Conservation (phyloP, 345 rosid genomes). For the Hibiscus trionum region DNA sequence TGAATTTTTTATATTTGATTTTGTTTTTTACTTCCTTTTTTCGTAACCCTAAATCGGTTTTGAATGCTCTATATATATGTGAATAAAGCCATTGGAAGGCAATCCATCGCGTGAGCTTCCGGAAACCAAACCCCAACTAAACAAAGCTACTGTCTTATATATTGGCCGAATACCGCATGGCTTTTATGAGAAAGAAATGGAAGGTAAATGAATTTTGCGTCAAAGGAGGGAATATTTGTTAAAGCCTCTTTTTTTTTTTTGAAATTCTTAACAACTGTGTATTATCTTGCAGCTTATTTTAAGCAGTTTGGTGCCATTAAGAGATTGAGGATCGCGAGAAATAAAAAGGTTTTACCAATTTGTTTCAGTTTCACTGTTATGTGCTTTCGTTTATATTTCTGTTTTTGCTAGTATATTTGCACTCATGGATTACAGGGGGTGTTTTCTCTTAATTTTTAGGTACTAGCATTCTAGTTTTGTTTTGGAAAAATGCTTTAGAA, state of each 20-base stretch:
- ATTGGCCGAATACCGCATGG: constrained; percentile 92
- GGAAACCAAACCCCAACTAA: constrained; percentile 25
- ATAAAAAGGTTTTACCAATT: constrained; percentile 51
- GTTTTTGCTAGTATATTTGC: neutral
- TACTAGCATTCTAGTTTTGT: neutral
- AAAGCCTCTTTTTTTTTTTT: too few species aligned
- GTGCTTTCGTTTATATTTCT: neutral
- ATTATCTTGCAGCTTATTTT: constrained; percentile 48
- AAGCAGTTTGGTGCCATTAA: constrained; percentile 73
- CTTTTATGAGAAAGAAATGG: constrained; percentile 82
- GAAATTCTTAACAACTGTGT: neutral
- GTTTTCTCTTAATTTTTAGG: neutral
- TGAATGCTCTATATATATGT: neutral
- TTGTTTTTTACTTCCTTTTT: neutral
- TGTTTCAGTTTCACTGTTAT: neutral
- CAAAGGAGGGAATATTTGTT: neutral
- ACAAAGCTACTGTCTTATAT: constrained; percentile 54
- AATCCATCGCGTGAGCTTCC: constrained; percentile 55
- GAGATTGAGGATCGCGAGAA: constrained; percentile 75
- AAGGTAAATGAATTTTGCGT: constrained; percentile 32
- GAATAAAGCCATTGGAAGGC: constrained; percentile 67
- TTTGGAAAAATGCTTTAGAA: neutral
- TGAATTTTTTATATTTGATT: neutral
- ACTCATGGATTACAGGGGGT: neutral
- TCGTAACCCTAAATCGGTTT: neutral